A percentile compares a stretch with the other conserved stretches of the same genome.
Conservation (phyloP, 331 rosid genomes). For the Phaseolus coccineus region DNA sequence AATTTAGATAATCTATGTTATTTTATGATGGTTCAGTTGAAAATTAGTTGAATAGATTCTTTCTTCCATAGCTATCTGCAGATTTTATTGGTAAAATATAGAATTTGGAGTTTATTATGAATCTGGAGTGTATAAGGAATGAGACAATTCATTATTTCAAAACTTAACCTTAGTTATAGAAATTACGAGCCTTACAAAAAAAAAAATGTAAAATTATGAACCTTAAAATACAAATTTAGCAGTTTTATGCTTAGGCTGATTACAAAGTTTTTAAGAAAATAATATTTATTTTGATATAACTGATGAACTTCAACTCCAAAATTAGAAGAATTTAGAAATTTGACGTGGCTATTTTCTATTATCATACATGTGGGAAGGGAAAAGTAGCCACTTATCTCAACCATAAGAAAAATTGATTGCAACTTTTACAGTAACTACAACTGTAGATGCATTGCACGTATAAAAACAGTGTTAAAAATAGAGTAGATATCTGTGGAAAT, state of each 20-base stretch:
- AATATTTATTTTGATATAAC: background rate
- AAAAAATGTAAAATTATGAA: no score
- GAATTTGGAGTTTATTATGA: no score
- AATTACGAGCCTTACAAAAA: no score
- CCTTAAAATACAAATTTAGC: no score
- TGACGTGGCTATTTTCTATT: background rate
- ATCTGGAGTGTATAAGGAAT: background rate
- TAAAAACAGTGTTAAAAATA: no score
- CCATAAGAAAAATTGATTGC: background rate
- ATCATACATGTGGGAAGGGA: background rate
- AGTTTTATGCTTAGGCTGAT: no score
- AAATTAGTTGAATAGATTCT: background rate
- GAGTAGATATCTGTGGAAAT: no score
- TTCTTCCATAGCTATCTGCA: slow-evolving; percentile 12
- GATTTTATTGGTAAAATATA: background rate
- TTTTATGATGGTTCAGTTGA: slow-evolving; percentile 8
- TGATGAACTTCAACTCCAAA: background rate
- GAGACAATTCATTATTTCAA: background rate
- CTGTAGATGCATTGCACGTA: background rate
- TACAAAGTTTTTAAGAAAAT: no score
- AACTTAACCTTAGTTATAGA: background rate
- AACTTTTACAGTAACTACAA: background rate
- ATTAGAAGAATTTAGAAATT: background rate
- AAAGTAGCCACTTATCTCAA: background rate
- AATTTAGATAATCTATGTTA: slow-evolving; percentile 8